Base-by-base conservation (phyloP, 164 flowering plant species). In the Pachysandra terminalis region DNA sequence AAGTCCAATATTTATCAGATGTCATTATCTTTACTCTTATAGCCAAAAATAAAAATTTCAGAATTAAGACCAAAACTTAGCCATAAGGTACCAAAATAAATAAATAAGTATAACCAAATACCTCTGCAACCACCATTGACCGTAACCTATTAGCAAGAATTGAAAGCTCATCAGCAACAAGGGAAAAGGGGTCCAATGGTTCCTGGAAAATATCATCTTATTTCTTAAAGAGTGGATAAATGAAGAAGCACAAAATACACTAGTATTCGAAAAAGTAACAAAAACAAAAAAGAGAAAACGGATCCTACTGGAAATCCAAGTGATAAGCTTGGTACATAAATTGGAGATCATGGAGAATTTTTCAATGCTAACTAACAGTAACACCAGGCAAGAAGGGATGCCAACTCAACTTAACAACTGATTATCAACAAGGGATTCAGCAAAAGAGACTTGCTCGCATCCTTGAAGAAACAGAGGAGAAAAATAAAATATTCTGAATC, bases 161-260 rank as follows among this genome's bases (percentile, higher is more conserved):
- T 9, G 91, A 89, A 49, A 95, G 78, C 71, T 95, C 98, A 80
- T 95, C 97, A 15, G 97, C 96, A 79, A 95, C 98, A 68, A 95
- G 93, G 59, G 97, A 86, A 80, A 95, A 95, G 14, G 98, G 98
- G 62, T 95, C 98, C 61, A 81, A 69, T 57, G 78, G 82, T 32
- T 89, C 98, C 96, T 91, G 87, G 1, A 64, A 77, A 68, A 59
- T 24, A 64, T 19, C 23, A 37, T 37, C 21, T n/a, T 16, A 41
- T 19, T 25, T 3, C 37, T 68, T 41, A 67, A 51, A 52, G 19
- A 41, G 25, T 26, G 12, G 9, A 59, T 17, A 61, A 22, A 70
- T 51, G 49, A 48, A 24, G 27, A 25, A 57, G 27, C 49, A 37
- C 4, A 24, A 35, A 70, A 49, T 22, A 58, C 28, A 63, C 14